These are phyloP conservation scores for Amylostereum chailletii DNA, from an alignment of 1,284 basidiomycete species.

Conservation along the genomic window DNA sequence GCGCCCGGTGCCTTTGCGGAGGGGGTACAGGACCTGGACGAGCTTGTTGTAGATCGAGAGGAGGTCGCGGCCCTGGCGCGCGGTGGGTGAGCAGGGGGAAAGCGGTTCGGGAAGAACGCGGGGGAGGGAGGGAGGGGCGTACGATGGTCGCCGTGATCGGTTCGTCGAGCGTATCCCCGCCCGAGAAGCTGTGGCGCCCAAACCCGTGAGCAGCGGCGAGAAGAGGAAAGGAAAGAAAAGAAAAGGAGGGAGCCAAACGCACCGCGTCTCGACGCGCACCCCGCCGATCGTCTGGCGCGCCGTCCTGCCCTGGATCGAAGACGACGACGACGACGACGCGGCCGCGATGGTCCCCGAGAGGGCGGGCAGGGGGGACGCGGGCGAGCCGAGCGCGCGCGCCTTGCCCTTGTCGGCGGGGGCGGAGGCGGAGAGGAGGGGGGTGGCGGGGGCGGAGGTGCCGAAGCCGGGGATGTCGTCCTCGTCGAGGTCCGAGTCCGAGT, in stretches of 20 bases:
- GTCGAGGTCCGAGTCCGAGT: conserved; percentile 67
- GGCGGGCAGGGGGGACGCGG: conserved; percentile 27
- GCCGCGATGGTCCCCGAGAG: conserved; percentile 65
- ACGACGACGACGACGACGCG: conserved; percentile 6
- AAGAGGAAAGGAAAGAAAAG: background rate
- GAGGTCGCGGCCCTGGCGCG: conserved; percentile 70
- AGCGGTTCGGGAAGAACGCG: background rate
- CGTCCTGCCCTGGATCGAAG: conserved; percentile 23
- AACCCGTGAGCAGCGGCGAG: background rate
- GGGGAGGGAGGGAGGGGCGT: conserved; percentile 21
- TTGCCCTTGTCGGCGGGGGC: conserved; percentile 55
- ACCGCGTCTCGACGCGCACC: conserved; percentile 84
- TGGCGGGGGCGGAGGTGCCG: conserved; percentile 40
- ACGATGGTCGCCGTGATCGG: conserved; percentile 86
- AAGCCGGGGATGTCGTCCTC: conserved; percentile 74
- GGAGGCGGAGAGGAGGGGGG: conserved; percentile 28
- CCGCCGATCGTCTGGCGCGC: conserved; percentile 67
- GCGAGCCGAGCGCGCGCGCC: conserved; percentile 50
- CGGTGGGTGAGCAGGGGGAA: background rate
- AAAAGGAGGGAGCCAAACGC: conserved; percentile 15
- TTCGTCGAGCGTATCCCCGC: conserved; percentile 84
- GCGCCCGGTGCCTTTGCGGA: conserved; percentile 57
- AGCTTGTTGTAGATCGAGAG: conserved; percentile 87
- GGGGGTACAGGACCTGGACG: conserved; percentile 87
- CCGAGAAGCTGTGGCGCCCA: conserved; percentile 52